phyloP scores from a whole-genome alignment of 2,329 filamentous ascomycete species.

The Shiraia sp. region DNA sequence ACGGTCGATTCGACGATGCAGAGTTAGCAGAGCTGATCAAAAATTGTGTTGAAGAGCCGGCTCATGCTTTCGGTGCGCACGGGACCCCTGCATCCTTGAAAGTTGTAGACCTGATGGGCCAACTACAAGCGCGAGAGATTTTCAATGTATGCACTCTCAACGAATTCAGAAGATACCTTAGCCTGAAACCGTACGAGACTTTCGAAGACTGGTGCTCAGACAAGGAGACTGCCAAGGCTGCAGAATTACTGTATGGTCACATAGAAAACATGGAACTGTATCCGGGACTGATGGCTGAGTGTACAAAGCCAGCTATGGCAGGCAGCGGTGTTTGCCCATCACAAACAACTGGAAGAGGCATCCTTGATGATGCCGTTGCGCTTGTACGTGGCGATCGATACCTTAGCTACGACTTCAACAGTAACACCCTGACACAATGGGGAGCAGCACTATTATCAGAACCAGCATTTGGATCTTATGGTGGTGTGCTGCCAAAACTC shows the following conservation, averaged over 20 bases:
- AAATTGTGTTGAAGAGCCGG: slow-evolving; percentile 70
- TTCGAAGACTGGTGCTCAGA: slow-evolving; percentile 86
- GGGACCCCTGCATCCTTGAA: slow-evolving; percentile 75
- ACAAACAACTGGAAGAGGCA: slow-evolving; percentile 74
- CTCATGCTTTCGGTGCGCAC: slow-evolving; percentile 57
- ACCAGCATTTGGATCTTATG: slow-evolving; percentile 48
- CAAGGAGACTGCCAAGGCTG: slow-evolving; percentile 65
- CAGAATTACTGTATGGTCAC: slow-evolving; percentile 66
- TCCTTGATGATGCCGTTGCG: slow-evolving; percentile 74
- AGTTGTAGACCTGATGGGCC: slow-evolving; percentile 76
- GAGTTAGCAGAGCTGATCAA: slow-evolving; percentile 72
- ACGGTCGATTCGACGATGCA: slow-evolving; percentile 74
- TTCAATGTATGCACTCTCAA: slow-evolving; percentile 81
- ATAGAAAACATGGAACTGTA: slow-evolving; percentile 80
- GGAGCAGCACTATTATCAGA: slow-evolving; percentile 51
- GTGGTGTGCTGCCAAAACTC: slow-evolving; percentile 49
- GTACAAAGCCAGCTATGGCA: slow-evolving; percentile 69
- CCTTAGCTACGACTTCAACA: slow-evolving; percentile 69
- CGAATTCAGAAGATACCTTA: slow-evolving; percentile 81
- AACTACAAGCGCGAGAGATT: slow-evolving; percentile 68
- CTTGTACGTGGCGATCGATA: slow-evolving; percentile 76
- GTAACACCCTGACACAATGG: slow-evolving; percentile 50
- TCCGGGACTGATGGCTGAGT: slow-evolving; percentile 76
- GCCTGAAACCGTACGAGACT: slow-evolving; percentile 72
- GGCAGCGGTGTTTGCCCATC: slow-evolving; percentile 70